Base-by-base conservation (phyloP, 2,329 filamentous ascomycete species). In the Chaetomium sp. region DNA sequence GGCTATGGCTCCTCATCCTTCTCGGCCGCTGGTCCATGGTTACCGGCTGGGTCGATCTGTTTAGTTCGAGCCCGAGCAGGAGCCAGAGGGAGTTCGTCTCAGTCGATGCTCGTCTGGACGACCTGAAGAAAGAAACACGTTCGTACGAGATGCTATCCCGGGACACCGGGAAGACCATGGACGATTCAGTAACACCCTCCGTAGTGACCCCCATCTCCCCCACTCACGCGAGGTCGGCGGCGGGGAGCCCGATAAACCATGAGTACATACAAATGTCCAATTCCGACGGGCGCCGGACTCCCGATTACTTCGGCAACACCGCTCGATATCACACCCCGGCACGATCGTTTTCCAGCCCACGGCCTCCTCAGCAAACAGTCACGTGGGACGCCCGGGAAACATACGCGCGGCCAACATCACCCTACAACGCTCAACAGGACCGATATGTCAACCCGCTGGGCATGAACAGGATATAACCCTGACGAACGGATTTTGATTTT, bases 11-110 rank as follows among this genome's bases (percentile, higher is more conserved):
- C 49, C 79, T 95, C 55, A 71, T 96, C 53, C 82, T 97, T 56
- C 82, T 96, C 36, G 87, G 88, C 40, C 86, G 91, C 52, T 84
- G 82, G 69, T 86, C 88, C n/a, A 95, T 97, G 85, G 76, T 95
- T 54, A 80, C 77, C 3, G 94, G 88, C 59, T 99, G 94, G 94
- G 63, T 76, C 43, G 85, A 95, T 33, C 72, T 91, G 43, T 70
- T 85, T 62, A 74, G 70, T 53, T 69, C 71, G 40, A 67, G 75
- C 49, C 72, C 82, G 58, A 71, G 73, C 38, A 73, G 76, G 52
- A 75, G 72, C 57, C 82, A 87, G 67, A 82, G 83, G 64, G 92
- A 97, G 70, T 97, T 96, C 65, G 88, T 96, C 61, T 95, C 89
- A 41, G 85, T 88, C 46, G 92, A 96, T 68, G 90, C 91, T 47